Conservation (phyloP, 345 rosid species). For the Eucalyptus microcorys region DNA sequence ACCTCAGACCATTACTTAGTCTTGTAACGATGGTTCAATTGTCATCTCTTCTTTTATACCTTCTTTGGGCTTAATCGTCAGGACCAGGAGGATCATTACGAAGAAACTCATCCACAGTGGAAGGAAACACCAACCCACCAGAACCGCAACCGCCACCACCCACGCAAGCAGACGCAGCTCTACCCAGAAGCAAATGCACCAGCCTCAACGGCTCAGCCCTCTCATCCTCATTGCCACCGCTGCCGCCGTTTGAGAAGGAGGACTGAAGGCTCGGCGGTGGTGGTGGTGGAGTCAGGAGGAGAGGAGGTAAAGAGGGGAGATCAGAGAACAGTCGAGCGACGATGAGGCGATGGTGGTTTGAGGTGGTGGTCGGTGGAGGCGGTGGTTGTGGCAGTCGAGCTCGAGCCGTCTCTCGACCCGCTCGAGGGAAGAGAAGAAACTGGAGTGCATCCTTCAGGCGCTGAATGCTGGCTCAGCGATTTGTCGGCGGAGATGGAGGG, state of each 20-base stretch:
- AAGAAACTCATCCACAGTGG: conserved; percentile 18
- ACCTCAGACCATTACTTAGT: background rate
- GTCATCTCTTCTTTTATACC: background rate
- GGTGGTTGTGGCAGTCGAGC: background rate
- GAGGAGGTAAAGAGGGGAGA: conserved; percentile 8
- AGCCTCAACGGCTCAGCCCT: conserved; percentile 24
- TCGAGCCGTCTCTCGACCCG: conserved; percentile 38
- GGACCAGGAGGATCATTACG: conserved; percentile 22
- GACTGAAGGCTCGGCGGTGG: background rate
- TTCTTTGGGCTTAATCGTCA: background rate
- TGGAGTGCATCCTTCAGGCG: background rate
- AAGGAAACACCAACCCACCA: conserved; percentile 31
- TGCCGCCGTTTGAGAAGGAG: background rate
- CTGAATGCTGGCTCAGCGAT: no score
- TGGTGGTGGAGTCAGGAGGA: background rate
- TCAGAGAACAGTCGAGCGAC: conserved; percentile 1
- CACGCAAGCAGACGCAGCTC: conserved; percentile 11
- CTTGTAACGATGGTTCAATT: background rate
- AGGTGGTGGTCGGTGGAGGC: background rate
- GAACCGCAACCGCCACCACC: background rate
- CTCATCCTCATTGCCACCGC: background rate
- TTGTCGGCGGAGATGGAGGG: background rate
- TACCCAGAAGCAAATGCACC: conserved; percentile 34
- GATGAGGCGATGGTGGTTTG: background rate
- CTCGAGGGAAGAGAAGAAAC: conserved; percentile 32